A percentile compares a stretch with the other conserved stretches of the same genome.
phyloP scores from a whole-genome alignment of 1,284 basidiomycete species.

The Sanguinoderma infundibulare region DNA sequence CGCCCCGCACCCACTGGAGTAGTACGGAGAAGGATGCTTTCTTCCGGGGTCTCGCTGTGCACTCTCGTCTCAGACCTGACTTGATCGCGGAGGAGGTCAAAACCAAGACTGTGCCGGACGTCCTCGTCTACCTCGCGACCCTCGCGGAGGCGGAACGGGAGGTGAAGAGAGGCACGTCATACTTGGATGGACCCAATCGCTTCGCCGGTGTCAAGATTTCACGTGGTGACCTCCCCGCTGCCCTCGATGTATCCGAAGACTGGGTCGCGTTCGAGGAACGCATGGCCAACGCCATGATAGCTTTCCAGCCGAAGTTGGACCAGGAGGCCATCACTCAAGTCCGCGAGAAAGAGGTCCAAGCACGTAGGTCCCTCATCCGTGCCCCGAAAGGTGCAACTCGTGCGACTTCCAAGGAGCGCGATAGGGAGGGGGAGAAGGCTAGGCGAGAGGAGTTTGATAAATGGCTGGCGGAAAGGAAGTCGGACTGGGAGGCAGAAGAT shows the following conservation, averaged over 20 bases:
- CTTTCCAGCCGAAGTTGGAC: constrained; percentile 39
- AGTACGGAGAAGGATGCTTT: constrained; percentile 67
- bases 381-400: constrained; percentile 26
- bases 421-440: constrained; percentile 32
- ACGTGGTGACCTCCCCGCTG: constrained; percentile 35
- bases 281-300: constrained; percentile 46
- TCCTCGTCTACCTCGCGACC: constrained; percentile 60
- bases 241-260: constrained; percentile 61
- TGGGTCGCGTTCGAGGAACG: constrained; percentile 68
- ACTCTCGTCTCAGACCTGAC: constrained; percentile 75
- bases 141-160: constrained; percentile 45
- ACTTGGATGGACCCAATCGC: neutral
- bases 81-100: constrained; percentile 66
- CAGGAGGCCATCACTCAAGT: constrained; percentile 22
- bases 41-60: constrained; percentile 64
- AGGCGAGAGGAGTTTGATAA: constrained; percentile 29
- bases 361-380: constrained; percentile 19
- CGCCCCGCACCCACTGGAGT: constrained; percentile 64
- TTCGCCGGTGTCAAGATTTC: neutral
- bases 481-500: constrained; percentile 42
- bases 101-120: constrained; percentile 65
- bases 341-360: constrained; percentile 27
- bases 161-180: neutral
- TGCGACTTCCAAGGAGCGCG: constrained; percentile 24
- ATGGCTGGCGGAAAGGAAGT: constrained; percentile 32